These are phyloP conservation scores for Nidula microcarpa DNA, from an alignment of 768 basidiomycete species.

Conservation along the genomic window DNA sequence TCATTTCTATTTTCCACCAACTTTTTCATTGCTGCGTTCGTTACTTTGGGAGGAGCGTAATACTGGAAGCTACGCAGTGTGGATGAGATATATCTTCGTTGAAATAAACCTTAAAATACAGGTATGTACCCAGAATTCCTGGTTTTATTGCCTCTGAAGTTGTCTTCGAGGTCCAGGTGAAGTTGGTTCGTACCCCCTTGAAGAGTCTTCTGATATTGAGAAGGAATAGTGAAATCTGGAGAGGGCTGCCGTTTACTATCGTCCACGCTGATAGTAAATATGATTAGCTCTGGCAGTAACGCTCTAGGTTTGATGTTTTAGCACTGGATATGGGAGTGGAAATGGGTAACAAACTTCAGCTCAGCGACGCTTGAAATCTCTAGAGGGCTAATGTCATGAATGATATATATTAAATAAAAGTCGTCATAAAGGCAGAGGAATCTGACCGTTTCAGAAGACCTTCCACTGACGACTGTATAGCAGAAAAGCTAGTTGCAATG, in stretches of 20 bases:
- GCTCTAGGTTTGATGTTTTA: constrained; percentile 34
- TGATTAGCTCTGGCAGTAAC: constrained; percentile 76
- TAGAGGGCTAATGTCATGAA: constrained; percentile 52
- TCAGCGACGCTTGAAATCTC: constrained; percentile 78
- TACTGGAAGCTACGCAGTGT: neutral
- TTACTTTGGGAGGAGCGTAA: constrained; percentile 31
- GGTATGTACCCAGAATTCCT: constrained; percentile 22
- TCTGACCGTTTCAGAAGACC: constrained; percentile 67
- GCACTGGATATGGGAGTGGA: neutral
- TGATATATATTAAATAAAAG: neutral
- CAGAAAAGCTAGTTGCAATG: constrained; percentile 75
- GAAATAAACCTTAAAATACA: neutral
- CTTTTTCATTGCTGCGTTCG: constrained; percentile 59
- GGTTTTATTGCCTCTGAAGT: constrained; percentile 28
- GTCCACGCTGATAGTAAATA: constrained; percentile 76
- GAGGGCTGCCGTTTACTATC: constrained; percentile 30
- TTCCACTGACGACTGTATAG: constrained; percentile 78
- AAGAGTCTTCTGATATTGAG: constrained; percentile 30
- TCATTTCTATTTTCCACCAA: constrained; percentile 70
- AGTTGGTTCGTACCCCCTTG: constrained; percentile 36
- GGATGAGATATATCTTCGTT: constrained; percentile 4
- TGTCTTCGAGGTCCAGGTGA: constrained; percentile 40
- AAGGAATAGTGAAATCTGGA: constrained; percentile 39
- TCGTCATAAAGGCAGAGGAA: neutral
- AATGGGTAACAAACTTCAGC: constrained; percentile 58